These are phyloP conservation scores for Ottelia alismoides DNA, from an alignment of 106 monocot species.

Conservation along the genomic window DNA sequence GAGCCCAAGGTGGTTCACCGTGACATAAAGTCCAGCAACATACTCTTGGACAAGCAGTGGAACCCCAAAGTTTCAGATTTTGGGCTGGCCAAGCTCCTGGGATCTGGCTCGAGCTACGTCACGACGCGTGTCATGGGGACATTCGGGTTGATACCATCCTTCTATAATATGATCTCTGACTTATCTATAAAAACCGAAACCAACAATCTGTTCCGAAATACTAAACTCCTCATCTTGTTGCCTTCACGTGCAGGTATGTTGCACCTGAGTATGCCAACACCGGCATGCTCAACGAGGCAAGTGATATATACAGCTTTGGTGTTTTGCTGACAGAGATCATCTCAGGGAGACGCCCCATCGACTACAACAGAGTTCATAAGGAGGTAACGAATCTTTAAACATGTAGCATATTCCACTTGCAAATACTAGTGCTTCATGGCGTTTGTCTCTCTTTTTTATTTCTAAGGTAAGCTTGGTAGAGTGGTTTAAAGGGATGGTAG, in stretches of 20 bases:
- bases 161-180: background rate
- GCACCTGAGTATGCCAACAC: slow-evolving; percentile 94
- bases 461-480: slow-evolving; percentile 84
- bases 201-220: background rate
- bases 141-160: slow-evolving; percentile 46
- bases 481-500: slow-evolving; percentile 82
- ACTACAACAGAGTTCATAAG: slow-evolving; percentile 51
- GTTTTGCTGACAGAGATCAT: slow-evolving; percentile 89
- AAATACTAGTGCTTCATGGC: background rate
- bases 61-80: slow-evolving; percentile 94
- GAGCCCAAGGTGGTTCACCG: slow-evolving; percentile 97
- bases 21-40: slow-evolving; percentile 93
- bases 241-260: slow-evolving; percentile 47
- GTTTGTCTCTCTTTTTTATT: no score
- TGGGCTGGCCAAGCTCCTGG: slow-evolving; percentile 85
- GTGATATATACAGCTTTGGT: slow-evolving; percentile 90
- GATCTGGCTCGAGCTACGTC: slow-evolving; percentile 68
- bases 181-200: background rate
- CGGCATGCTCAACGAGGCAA: slow-evolving; percentile 71
- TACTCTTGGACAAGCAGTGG: slow-evolving; percentile 83
- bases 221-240: background rate
- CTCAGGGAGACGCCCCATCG: slow-evolving; percentile 71
- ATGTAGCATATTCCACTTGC: background rate
- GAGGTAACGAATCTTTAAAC: slow-evolving; percentile 31
- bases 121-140: slow-evolving; percentile 95